Base-by-base conservation (phyloP, 345 rosid genomes). In the Heritiera fomes region DNA sequence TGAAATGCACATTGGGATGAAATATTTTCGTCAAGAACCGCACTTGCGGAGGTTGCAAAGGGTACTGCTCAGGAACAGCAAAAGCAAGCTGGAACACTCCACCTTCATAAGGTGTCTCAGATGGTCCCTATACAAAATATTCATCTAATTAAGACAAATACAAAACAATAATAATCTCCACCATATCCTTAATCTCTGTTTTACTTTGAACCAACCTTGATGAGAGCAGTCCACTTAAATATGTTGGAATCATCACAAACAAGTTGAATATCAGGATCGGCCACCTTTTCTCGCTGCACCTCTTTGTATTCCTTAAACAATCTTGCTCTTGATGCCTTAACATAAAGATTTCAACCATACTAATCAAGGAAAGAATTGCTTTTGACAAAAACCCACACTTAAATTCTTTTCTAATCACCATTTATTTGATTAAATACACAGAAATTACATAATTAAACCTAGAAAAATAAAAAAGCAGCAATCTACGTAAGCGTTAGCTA, bases 21-120 rank as follows among this genome's bases (percentile, higher is more conserved):
- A 97, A 97, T 83, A 94, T 97, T 84, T 97, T 97, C 13, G 99
- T 91, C 86, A 94, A 85, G 87, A 94, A 97, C 60, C 98, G 92
- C 20, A 96, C 99, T 94, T 94, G 99, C 61, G 99, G 99, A 79
- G 99, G 99, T 77, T 97, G 98, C 79, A 97, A 68, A 76, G 98
- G 99, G 82, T 97, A 97, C 58, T 90, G 98, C 80, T 94, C 99
- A 23, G 99, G 99, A 78, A 94, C 97, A 78, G 98, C 86, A 80
- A 94, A 91, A 10, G 94, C 95, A 72, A 94, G 98, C 87, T 97
- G 98, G 88, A 97, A 97, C n/a, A 94, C 92, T 58, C 99, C 98
- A 17, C 98, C 98, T 81, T 97, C 99, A 71, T 83, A 97, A 58
- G 99, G 99, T 66, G 99, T 97, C 89, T 97, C 99, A 0, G 98